Evolutionary conservation across 1,284 basidiomycete species (phyloP).

Genomic region (Puccinia coronata): DNA sequence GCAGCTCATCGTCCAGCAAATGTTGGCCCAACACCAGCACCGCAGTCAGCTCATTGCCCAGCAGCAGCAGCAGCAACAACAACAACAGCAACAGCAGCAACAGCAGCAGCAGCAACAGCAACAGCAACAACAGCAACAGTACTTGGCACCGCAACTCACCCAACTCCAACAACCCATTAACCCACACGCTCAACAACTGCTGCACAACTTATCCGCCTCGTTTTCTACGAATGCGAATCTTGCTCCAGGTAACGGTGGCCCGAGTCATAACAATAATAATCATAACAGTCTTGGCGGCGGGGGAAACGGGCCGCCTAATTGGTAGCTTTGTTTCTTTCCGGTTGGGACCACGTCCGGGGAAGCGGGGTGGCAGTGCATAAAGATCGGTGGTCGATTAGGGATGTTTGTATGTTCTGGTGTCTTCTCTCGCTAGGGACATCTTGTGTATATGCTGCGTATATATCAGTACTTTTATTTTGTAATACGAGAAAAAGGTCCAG

Average conservation of each 20-base stretch:
- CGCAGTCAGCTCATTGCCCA: conserved; percentile 1
- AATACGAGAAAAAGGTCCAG: too few species aligned
- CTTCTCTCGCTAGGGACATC: too few species aligned
- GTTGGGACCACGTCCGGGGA: too few species aligned
- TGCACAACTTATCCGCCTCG: conserved; percentile 12
- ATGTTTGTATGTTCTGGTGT: too few species aligned
- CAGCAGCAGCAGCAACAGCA: neutral
- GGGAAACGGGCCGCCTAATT: too few species aligned
- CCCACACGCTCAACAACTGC: conserved; percentile 22
- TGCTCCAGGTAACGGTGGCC: neutral
- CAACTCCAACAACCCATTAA: conserved; percentile 11
- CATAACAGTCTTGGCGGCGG: neutral
- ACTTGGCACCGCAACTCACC: neutral
- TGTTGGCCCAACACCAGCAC: conserved; percentile 13
- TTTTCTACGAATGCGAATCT: neutral
- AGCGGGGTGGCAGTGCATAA: too few species aligned
- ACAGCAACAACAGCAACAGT: neutral
- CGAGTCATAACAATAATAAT: neutral
- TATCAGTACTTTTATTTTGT: too few species aligned
- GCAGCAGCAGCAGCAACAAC: neutral
- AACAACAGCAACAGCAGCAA: neutral
- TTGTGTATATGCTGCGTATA: too few species aligned
- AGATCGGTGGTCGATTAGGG: too few species aligned
- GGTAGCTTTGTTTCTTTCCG: too few species aligned
- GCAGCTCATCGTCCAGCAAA: neutral